These are phyloP conservation scores for Tuber magnatum DNA, from an alignment of 495 filamentous ascomycete genomes.

Conservation along the genomic window DNA sequence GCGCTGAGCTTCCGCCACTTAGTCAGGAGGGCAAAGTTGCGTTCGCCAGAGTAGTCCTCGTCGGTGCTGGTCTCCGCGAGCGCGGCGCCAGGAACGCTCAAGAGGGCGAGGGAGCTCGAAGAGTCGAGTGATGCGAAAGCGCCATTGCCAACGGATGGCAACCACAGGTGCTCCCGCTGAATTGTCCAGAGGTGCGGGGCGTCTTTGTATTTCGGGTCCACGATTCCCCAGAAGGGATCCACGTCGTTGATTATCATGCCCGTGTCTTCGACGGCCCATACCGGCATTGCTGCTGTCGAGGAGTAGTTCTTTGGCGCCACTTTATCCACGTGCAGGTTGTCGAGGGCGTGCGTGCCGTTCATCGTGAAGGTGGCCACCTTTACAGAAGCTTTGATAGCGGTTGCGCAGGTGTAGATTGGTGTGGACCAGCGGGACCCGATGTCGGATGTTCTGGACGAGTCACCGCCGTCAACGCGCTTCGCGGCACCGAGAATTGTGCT, in stretches of 20 bases:
- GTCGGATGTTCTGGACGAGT: conserved; percentile 38
- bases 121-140: neutral
- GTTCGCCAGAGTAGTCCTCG: conserved; percentile 41
- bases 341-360: conserved; percentile 41
- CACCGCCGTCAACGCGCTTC: conserved; percentile 32
- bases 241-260: conserved; percentile 30
- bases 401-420: conserved; percentile 46
- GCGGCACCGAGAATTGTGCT: conserved; percentile 44
- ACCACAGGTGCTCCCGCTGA: conserved; percentile 36
- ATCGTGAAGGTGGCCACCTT: conserved; percentile 44
- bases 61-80: neutral
- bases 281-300: conserved; percentile 26
- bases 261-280: conserved; percentile 44
- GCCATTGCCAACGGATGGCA: conserved; percentile 25
- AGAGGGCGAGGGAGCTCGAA: neutral
- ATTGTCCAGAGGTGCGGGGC: conserved; percentile 39
- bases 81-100: conserved; percentile 14
- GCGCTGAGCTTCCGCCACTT: conserved; percentile 42
- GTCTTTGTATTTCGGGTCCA: conserved; percentile 34
- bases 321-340: conserved; percentile 28
- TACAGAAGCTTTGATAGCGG: conserved; percentile 43
- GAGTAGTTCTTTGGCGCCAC: conserved; percentile 39
- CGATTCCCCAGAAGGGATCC: conserved; percentile 43
- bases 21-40: conserved; percentile 40
- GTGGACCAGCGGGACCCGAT: conserved; percentile 42